Conservation (phyloP, 2,329 filamentous ascomycete species). For the Tricladium varicosporioides region DNA sequence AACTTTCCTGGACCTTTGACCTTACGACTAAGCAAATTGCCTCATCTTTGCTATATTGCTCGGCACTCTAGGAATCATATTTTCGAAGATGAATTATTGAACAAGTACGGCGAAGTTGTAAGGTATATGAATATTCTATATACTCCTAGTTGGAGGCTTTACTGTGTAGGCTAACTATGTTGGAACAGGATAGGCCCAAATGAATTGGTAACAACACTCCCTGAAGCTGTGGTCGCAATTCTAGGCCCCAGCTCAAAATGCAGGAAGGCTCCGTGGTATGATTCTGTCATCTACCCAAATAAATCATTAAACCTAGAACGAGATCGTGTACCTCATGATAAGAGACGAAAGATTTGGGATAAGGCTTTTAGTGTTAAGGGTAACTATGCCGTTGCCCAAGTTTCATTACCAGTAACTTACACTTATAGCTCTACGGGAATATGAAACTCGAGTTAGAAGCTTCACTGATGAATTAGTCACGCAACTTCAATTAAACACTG, state of each 20-base stretch:
- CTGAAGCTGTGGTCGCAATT: conserved; percentile 21
- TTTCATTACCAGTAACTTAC: background rate
- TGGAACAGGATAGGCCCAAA: conserved; percentile 15
- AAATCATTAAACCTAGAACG: conserved; percentile 17
- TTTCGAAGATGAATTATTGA: conserved; percentile 11
- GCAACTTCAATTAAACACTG: conserved; percentile 12
- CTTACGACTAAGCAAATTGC: conserved; percentile 24
- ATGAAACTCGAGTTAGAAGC: conserved; percentile 22
- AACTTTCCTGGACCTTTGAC: conserved; percentile 29
- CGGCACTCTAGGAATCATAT: conserved; percentile 8
- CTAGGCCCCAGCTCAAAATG: conserved; percentile 20
- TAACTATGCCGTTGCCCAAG: background rate
- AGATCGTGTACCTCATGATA: conserved; percentile 22
- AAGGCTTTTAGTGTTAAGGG: conserved; percentile 24
- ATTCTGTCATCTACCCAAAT: conserved; percentile 9
- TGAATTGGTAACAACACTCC: conserved; percentile 20
- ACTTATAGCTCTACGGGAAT: conserved; percentile 22
- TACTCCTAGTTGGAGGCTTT: no score
- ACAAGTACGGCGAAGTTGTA: conserved; percentile 27
- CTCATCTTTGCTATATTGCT: conserved; percentile 15
- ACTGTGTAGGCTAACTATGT: no score
- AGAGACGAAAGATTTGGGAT: conserved; percentile 26
- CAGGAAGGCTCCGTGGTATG: conserved; percentile 26
- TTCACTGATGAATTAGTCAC: conserved; percentile 20
- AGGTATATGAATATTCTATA: conserved; percentile 3